Evolutionary conservation across 2,329 filamentous ascomycete species (phyloP).

Genomic region (Chrysosporium keratinophilum): DNA sequence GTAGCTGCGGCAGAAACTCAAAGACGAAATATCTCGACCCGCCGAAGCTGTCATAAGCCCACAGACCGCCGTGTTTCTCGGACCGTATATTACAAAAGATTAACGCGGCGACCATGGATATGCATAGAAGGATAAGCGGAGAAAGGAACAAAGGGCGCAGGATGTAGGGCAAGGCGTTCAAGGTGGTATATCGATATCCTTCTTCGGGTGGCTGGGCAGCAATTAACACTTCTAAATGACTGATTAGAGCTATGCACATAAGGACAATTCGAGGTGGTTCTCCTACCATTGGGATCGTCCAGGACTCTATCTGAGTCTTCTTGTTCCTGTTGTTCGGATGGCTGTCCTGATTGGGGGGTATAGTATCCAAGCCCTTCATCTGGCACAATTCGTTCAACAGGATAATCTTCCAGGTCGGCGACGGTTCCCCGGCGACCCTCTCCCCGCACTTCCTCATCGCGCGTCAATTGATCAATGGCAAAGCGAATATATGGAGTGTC

Average conservation of each 20-base stretch:
- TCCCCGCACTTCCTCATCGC: slow-evolving; percentile 54
- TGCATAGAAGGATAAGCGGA: slow-evolving; percentile 49
- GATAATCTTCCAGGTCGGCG: slow-evolving; percentile 35
- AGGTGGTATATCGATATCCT: slow-evolving; percentile 39
- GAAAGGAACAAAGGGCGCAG: slow-evolving; percentile 57
- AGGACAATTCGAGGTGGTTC: background rate
- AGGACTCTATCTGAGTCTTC: slow-evolving; percentile 6
- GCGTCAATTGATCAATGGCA: slow-evolving; percentile 76
- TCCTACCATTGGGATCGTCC: slow-evolving; percentile 1
- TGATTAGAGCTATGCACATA: background rate
- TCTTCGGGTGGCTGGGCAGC: slow-evolving; percentile 38
- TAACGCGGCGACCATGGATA: slow-evolving; percentile 61
- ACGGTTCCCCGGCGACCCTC: slow-evolving; percentile 43
- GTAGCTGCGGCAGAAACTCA: slow-evolving; percentile 68
- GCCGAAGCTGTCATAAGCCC: slow-evolving; percentile 57
- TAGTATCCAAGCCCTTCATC: slow-evolving; percentile 39
- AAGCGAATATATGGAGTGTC: slow-evolving; percentile 82
- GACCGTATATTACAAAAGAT: slow-evolving; percentile 65
- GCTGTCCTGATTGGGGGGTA: slow-evolving; percentile 25
- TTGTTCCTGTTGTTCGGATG: slow-evolving; percentile 25
- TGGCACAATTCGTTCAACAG: slow-evolving; percentile 42
- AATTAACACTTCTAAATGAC: slow-evolving; percentile 37
- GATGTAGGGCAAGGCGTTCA: slow-evolving; percentile 62
- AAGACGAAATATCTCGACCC: slow-evolving; percentile 74
- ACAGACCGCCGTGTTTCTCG: slow-evolving; percentile 52